Base-by-base conservation (phyloP, 2,329 filamentous ascomycete genomes). In the Chrysosporium queenslandicum region DNA sequence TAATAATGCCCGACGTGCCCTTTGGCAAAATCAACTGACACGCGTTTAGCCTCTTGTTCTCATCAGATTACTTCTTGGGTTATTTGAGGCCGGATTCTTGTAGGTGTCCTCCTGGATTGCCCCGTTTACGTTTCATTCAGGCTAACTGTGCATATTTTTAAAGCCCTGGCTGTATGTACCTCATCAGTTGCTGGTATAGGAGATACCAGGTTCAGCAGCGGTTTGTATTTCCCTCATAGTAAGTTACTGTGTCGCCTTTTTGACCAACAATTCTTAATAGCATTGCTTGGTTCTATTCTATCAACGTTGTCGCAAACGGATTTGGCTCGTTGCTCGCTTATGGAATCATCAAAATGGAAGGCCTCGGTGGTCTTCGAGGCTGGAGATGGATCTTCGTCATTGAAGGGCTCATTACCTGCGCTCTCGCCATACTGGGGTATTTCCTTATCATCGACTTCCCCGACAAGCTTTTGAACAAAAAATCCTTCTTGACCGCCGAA, bases 101-200 rank as follows among this genome's bases (percentile, higher is more conserved):
- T 50, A 86, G 83, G 68, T 87, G 86, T 65, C 82, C 82, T 0
- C 77, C 77, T n/a, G n/a, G 50, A 82, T 78, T 48, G 80, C 84
- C 46, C 20, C 7, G 25, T 21, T 30, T 27, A 14, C 12, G 36
- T 23, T 34, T 11, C 4, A 6, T 16, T 41, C 12, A 4, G 1
- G 18, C 48, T 50, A 41, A 43, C 12, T 8, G 34, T 30, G 40
- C 14, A 8, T 54, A 6, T 11, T 11, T 14, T 34, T n/a, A 21
- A n/a, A 53, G 43, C 65, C 81, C 81, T 0, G 77, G 77, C 54
- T 81, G 77, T 52, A 80, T 83, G 1, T 86, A 85, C 60, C 68
- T 86, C 2, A 74, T 86, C 27, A 81, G 77, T 59, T 85, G 80
- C 14, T 87, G 83, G 83, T 86, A 85, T 61, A 32, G 50, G 14